Conservation (phyloP, 345 rosid genomes). For the Arabis hirsuta region DNA sequence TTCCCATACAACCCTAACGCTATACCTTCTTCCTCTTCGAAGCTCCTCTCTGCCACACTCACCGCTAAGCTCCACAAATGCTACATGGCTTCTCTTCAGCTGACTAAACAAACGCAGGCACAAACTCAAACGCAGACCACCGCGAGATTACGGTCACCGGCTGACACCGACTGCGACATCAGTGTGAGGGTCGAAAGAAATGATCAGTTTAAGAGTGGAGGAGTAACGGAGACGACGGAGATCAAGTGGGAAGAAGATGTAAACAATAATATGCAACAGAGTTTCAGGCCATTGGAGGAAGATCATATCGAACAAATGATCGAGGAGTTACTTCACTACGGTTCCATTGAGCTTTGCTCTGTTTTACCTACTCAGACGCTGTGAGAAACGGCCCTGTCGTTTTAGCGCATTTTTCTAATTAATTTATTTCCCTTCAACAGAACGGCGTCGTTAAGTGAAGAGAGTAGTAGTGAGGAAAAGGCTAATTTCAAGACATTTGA, state of each 20-base stretch:
- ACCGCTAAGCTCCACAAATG: constrained; percentile 90
- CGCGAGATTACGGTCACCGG: not conserved
- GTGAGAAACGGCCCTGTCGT: constrained; percentile 39
- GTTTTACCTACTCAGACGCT: constrained; percentile 47
- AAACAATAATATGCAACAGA: constrained; percentile 44
- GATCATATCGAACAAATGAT: constrained; percentile 97
- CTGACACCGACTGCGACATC: constrained; percentile 26
- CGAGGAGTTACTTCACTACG: constrained; percentile 79
- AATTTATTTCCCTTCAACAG: not conserved
- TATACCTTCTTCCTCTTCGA: constrained; percentile 70
- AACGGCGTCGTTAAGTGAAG: constrained; percentile 29
- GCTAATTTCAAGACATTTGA: constrained; percentile 39
- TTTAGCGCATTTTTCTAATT: constrained; percentile 22
- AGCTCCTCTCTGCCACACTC: constrained; percentile 88
- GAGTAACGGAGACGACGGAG: constrained; percentile 47
- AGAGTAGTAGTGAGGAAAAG: constrained; percentile 24
- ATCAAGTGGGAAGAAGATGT: constrained; percentile 56
- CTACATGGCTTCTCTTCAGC: constrained; percentile 91
- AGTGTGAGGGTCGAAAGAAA: constrained; percentile 28
- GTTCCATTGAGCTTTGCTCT: constrained; percentile 80
- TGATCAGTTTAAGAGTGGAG: constrained; percentile 42
- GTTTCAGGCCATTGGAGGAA: constrained; percentile 72
- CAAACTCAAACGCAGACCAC: constrained; percentile 24
- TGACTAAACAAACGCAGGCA: constrained; percentile 63
- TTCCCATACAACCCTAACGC: constrained; percentile 83